These are phyloP conservation scores for Coleophoma eucalyptorum DNA, from an alignment of 2,329 filamentous ascomycete genomes.

Conservation along the genomic window DNA sequence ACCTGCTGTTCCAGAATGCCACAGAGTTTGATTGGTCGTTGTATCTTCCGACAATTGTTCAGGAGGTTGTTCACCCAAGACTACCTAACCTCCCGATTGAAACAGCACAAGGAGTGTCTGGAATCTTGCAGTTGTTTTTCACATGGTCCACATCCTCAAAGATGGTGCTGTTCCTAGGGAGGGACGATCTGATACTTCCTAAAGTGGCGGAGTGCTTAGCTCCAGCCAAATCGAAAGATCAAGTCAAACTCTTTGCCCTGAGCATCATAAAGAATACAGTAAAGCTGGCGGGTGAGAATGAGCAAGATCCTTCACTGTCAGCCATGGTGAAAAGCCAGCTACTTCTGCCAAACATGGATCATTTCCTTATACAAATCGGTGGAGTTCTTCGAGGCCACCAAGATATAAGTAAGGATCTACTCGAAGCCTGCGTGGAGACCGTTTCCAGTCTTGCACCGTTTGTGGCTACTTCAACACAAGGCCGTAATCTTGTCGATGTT, in stretches of 20 bases:
- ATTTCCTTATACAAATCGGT: constrained; percentile 65
- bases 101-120: constrained; percentile 85
- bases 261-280: constrained; percentile 70
- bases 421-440: constrained; percentile 75
- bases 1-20: constrained; percentile 72
- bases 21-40: constrained; percentile 66
- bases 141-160: constrained; percentile 71
- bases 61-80: constrained; percentile 72
- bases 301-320: constrained; percentile 38
- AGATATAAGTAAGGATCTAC: constrained; percentile 64
- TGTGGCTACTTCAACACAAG: constrained; percentile 64
- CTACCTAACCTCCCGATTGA: constrained; percentile 77
- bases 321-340: constrained; percentile 51
- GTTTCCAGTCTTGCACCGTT: constrained; percentile 73
- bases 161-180: constrained; percentile 63
- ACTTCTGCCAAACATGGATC: constrained; percentile 51
- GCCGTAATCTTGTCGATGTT: constrained; percentile 74
- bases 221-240: constrained; percentile 73
- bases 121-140: constrained; percentile 73
- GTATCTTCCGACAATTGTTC: constrained; percentile 68
- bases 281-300: constrained; percentile 51
- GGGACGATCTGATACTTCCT: constrained; percentile 57
- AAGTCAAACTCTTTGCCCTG: constrained; percentile 80
- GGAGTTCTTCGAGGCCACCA: constrained; percentile 56
- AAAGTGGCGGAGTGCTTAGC: constrained; percentile 71